These are phyloP conservation scores for Santalum album DNA, from an alignment of 164 flowering plant genomes.

Conservation along the genomic window DNA sequence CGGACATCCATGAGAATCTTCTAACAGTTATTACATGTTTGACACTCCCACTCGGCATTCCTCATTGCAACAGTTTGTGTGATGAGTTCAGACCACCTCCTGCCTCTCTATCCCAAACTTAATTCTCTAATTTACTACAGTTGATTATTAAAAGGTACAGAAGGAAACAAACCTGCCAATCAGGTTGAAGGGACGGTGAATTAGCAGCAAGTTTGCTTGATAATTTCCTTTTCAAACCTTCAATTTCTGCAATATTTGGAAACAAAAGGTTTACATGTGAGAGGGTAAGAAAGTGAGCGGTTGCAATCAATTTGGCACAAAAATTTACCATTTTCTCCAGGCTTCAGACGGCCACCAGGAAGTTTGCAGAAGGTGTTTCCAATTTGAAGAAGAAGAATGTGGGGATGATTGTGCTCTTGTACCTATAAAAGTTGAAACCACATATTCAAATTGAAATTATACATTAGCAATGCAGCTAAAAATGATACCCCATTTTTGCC, in stretches of 20 bases:
- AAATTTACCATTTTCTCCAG: constrained; percentile 87
- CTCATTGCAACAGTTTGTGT: too few species aligned
- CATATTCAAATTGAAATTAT: not conserved
- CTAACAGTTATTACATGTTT: too few species aligned
- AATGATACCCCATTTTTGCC: too few species aligned
- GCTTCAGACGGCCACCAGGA: constrained; percentile 96
- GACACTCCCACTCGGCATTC: too few species aligned
- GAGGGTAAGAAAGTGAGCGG: not conserved
- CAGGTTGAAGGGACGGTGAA: constrained; percentile 67
- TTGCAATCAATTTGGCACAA: not conserved
- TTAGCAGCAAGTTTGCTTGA: constrained; percentile 98
- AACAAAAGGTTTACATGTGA: not conserved
- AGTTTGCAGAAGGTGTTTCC: constrained; percentile 98
- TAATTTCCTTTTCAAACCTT: constrained; percentile 88
- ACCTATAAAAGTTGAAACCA: constrained; percentile 42
- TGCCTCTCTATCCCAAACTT: not conserved
- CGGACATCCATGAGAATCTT: too few species aligned
- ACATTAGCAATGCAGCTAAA: too few species aligned
- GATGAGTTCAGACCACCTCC: not conserved
- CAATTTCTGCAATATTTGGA: constrained; percentile 54
- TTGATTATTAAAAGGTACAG: not conserved
- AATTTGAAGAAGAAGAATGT: constrained; percentile 92
- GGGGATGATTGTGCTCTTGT: constrained; percentile 99
- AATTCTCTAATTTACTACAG: not conserved
- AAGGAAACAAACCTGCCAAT: constrained; percentile 75